Base-by-base conservation (phyloP, 2,329 filamentous ascomycete genomes). In the Ophiosphaerella herpotricha region DNA sequence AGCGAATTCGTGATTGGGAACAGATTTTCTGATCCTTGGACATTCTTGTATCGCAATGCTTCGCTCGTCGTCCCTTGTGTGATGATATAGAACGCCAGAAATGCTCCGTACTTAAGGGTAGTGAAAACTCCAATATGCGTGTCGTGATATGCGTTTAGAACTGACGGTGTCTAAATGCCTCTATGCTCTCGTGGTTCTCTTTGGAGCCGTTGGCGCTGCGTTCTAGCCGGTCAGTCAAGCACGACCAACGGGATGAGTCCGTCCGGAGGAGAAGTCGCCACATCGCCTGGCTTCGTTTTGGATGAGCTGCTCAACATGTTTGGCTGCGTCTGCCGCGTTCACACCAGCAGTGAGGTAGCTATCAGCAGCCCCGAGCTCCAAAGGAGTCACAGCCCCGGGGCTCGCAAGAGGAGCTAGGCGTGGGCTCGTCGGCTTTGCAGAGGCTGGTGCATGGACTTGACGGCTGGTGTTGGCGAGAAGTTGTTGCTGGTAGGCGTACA, bases 361-460 rank as follows among this genome's bases (percentile, higher is more conserved):
- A n/a, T 75, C 70, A 13, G 61, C 58, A 2, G 68, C 53, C 60
- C 80, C 79, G 29, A 82, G 73, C 55, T 78, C 77, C 39, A 82
- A 63, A n/a, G 79, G 80, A 21, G 80, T 82, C 34, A 82, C 78
- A 6, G 78, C 78, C 34, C 78, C 78, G 2, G 80, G 80, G 46
- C 78, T 81, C 13, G 76, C 78, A 18, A 80, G 63, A 21, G 80
- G 80, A 21, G 71, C 72, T 35, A 82, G 71, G 34, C 77, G 74
- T 29, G 80, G 80, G 61, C 77, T 80, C 21, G 65, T 71, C 1
- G 79, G 79, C 56, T 74, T 77, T 5, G 60, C 55, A 13, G 48
- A 52, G 4, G 52, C 45, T 14, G 55, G 35, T 24, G 61, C 59
- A 34, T 64, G 63, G 32, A 56, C 52, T 35, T 69, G 63, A 31